A percentile compares a stretch with the other conserved stretches of the same genome.
These are phyloP conservation scores for Collariella sp. DNA, from an alignment of 495 filamentous ascomycete genomes.

Conservation along the genomic window DNA sequence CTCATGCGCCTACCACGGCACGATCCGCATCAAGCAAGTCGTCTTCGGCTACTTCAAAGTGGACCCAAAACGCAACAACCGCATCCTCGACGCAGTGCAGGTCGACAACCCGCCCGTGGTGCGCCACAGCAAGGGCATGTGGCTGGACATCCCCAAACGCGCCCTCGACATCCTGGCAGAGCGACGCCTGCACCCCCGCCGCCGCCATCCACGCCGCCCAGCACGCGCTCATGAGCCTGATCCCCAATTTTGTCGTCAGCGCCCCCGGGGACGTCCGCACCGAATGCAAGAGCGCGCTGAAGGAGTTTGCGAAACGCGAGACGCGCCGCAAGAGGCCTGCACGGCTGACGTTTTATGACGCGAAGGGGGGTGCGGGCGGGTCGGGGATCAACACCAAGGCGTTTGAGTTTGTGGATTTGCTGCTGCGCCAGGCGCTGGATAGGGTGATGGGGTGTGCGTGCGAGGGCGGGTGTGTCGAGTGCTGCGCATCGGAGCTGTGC, in stretches of 20 bases:
- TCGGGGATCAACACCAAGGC: conserved; percentile 84
- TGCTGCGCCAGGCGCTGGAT: conserved; percentile 70
- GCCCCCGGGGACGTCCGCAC: conserved; percentile 82
- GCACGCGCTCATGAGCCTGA: conserved; percentile 75
- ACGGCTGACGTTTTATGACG: conserved; percentile 87
- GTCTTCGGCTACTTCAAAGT: conserved; percentile 97
- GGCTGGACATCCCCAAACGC: conserved; percentile 78
- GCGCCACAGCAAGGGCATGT: conserved; percentile 81
- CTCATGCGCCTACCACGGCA: conserved; percentile 67
- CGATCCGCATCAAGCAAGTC: conserved; percentile 71
- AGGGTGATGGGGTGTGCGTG: conserved; percentile 65
- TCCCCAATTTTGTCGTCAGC: conserved; percentile 83
- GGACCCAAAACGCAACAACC: conserved; percentile 58
- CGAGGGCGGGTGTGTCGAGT: conserved; percentile 76
- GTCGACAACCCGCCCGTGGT: conserved; percentile 91
- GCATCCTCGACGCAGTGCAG: conserved; percentile 83
- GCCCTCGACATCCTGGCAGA: conserved; percentile 72
- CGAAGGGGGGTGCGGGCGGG: conserved; percentile 75
- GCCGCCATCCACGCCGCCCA: conserved; percentile 92
- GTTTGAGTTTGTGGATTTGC: conserved; percentile 78
- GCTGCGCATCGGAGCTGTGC: conserved; percentile 74
- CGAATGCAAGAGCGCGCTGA: conserved; percentile 75
- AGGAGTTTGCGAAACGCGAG: conserved; percentile 62
- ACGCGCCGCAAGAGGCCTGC: conserved; percentile 73
- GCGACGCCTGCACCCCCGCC: conserved; percentile 67